Conservation (phyloP, 2,329 filamentous ascomycete species). For the Penicillium griseofulvum region DNA sequence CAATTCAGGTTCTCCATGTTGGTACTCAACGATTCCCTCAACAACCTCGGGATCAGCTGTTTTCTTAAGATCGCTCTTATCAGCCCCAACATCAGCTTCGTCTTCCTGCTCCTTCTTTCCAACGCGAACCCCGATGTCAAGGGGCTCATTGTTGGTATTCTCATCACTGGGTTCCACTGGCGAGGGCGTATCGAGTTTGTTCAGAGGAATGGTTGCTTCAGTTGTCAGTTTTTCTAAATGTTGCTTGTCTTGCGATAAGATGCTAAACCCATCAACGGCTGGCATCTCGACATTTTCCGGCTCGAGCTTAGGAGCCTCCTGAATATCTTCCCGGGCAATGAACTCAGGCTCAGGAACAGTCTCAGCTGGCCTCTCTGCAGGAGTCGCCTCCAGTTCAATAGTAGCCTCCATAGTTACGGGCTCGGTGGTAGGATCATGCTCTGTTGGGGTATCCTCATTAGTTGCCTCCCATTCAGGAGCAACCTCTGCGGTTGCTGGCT, state of each 20-base stretch:
- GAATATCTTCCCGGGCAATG: background rate
- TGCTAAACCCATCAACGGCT: background rate
- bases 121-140: background rate
- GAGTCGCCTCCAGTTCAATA: background rate
- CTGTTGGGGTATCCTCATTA: background rate
- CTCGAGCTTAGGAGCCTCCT: background rate
- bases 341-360: background rate
- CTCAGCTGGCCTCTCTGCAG: background rate
- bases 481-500: background rate
- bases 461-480: background rate
- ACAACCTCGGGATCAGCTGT: slow-evolving; percentile 1
- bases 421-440: background rate
- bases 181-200: background rate
- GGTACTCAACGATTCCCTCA: background rate
- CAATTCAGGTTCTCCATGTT: slow-evolving; percentile 1
- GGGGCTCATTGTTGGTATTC: background rate
- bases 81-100: background rate
- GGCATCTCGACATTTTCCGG: background rate
- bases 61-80: background rate
- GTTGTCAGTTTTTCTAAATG: background rate
- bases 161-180: background rate
- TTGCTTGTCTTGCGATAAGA: background rate
- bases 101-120: background rate
- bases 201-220: background rate
- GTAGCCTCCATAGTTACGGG: background rate